phyloP scores from a whole-genome alignment of 73 alveolate species.

The Urostyla sp. region DNA sequence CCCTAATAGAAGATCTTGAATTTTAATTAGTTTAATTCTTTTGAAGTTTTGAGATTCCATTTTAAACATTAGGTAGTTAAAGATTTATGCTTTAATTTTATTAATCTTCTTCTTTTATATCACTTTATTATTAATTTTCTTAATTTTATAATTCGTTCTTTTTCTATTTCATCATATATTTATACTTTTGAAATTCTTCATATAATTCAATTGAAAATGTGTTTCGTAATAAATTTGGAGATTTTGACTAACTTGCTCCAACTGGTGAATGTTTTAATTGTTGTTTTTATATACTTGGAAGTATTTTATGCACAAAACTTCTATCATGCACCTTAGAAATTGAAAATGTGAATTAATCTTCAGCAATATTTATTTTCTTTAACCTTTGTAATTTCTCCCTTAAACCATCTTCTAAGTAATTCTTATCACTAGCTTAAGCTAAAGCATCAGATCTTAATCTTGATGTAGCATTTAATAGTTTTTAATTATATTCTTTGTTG shows the following conservation, averaged over 20 bases:
- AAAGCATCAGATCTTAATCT: slow-evolving; percentile 29
- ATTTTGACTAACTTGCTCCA: slow-evolving; percentile 45
- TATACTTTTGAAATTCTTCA: slow-evolving; percentile 34
- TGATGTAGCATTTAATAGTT: slow-evolving; percentile 1
- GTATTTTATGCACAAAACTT: slow-evolving; percentile 3
- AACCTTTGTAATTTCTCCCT: slow-evolving; percentile 3
- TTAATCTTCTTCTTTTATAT: not conserved
- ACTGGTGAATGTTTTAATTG: slow-evolving; percentile 26
- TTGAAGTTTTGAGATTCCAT: not conserved
- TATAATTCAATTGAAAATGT: slow-evolving; percentile 48
- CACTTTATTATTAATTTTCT: not conserved
- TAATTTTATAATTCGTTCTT: not conserved
- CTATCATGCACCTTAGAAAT: slow-evolving; percentile 47
- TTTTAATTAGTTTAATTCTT: not conserved
- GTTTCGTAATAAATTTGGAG: slow-evolving; percentile 29
- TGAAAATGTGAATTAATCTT: slow-evolving; percentile 49
- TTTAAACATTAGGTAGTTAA: not conserved
- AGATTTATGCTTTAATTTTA: not conserved
- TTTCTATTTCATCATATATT: not conserved
- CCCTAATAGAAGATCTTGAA: not conserved
- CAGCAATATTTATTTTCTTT: not conserved
- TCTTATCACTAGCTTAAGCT: not conserved
- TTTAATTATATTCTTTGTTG: slow-evolving; percentile 8
- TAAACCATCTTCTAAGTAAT: slow-evolving; percentile 16
- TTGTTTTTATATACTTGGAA: slow-evolving; percentile 32